phyloP scores from a whole-genome alignment of 345 rosid genomes.

The Ricinus communis region DNA sequence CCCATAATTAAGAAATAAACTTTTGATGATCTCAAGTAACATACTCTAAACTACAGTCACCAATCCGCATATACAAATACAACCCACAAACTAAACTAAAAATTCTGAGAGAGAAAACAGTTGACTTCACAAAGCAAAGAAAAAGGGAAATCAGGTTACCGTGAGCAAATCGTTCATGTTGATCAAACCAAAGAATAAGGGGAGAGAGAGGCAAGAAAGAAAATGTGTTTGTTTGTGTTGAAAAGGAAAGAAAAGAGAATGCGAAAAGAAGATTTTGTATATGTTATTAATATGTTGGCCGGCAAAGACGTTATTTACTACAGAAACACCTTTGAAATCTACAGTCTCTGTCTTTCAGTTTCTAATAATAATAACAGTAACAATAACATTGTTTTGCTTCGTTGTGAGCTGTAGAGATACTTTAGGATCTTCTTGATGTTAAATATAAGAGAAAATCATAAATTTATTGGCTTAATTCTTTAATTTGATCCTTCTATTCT shows the following conservation, averaged over 20 bases:
- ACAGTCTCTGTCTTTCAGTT: too few relatives aligned
- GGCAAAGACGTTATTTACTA: not conserved
- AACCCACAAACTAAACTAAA: not conserved
- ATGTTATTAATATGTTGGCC: not conserved
- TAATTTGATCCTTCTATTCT: too few relatives aligned
- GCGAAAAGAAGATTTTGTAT: not conserved
- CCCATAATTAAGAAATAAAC: not conserved
- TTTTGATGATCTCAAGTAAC: not conserved
- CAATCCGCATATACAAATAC: too few relatives aligned
- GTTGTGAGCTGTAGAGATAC: too few relatives aligned
- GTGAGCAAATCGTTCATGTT: constrained; percentile 35
- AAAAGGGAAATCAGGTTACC: not conserved
- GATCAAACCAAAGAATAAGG: not conserved
- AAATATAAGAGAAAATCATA: too few relatives aligned
- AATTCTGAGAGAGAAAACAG: too few relatives aligned
- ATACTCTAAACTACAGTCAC: not conserved
- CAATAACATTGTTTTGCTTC: too few relatives aligned
- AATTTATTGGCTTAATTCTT: too few relatives aligned
- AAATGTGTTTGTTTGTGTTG: not conserved
- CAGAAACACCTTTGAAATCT: too few relatives aligned
- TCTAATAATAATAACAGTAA: too few relatives aligned
- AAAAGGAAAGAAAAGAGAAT: not conserved
- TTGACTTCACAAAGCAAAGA: not conserved
- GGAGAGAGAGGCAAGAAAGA: too few relatives aligned
- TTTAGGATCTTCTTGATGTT: too few relatives aligned